phyloP scores from a whole-genome alignment of 2,329 filamentous ascomycete genomes.

The Zymoseptoria pseudotritici region DNA sequence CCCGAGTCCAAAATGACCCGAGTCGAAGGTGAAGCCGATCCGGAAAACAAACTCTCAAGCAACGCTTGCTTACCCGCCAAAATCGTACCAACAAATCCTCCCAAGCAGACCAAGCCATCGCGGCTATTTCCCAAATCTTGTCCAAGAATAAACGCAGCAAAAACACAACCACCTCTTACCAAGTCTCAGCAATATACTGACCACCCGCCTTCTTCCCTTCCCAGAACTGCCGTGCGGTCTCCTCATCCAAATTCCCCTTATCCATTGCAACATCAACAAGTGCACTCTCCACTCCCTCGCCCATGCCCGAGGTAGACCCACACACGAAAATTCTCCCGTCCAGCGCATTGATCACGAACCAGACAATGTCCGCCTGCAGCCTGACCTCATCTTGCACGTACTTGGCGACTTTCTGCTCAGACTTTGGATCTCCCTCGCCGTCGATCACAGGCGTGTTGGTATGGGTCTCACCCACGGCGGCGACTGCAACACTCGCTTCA shows the following conservation, averaged over 20 bases:
- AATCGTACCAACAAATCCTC: neutral
- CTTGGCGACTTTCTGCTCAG: constrained; percentile 59
- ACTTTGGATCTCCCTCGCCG: constrained; percentile 55
- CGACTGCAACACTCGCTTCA: constrained; percentile 20
- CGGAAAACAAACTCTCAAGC: neutral
- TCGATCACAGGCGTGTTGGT: neutral
- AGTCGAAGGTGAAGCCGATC: neutral
- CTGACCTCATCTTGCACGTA: constrained; percentile 96
- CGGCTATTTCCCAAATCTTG: neutral
- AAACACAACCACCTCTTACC: constrained; percentile 12
- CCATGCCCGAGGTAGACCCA: constrained; percentile 92
- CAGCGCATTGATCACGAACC: constrained; percentile 94
- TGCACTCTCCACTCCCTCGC: constrained; percentile 85
- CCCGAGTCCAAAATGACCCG: neutral
- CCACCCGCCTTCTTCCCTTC: constrained; percentile 81
- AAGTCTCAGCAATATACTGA: constrained; percentile 76
- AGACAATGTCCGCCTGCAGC: constrained; percentile 89
- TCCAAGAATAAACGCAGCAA: neutral
- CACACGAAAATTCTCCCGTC: constrained; percentile 96
- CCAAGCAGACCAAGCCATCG: neutral
- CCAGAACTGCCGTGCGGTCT: constrained; percentile 86
- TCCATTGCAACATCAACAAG: constrained; percentile 85
- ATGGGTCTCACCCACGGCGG: constrained; percentile 58
- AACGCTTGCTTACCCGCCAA: neutral
- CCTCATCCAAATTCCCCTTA: constrained; percentile 76